Evolutionary conservation across 768 basidiomycete genomes (phyloP).

Genomic region (Hygrophorus russula): DNA sequence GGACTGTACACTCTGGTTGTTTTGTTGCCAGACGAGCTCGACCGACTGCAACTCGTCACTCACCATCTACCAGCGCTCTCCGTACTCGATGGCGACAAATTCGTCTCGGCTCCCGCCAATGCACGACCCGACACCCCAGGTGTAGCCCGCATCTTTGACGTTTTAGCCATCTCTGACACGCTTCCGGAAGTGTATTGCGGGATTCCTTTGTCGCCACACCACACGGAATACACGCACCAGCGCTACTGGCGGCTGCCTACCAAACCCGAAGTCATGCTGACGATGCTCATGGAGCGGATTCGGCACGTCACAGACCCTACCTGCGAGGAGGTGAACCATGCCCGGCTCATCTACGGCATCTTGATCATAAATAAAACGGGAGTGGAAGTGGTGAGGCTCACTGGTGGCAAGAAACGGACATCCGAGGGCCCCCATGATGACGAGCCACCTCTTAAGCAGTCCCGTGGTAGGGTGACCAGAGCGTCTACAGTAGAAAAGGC

Average conservation of each 20-base stretch:
- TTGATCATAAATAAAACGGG: conserved; percentile 1
- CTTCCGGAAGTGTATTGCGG: neutral
- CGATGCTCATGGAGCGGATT: conserved; percentile 4
- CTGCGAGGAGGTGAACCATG: conserved; percentile 2
- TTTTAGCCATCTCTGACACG: conserved; percentile 2
- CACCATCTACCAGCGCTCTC: conserved; percentile 7
- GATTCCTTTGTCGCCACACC: conserved; percentile 7
- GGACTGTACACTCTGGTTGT: conserved; percentile 7
- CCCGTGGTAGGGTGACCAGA: neutral
- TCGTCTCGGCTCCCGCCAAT: conserved; percentile 4
- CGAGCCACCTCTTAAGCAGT: conserved; percentile 1
- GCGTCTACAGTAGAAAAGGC: neutral
- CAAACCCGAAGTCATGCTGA: conserved; percentile 5
- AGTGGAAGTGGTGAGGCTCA: neutral
- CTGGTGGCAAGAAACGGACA: neutral
- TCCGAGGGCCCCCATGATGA: neutral
- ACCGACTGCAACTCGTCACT: conserved; percentile 2
- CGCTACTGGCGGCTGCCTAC: conserved; percentile 7
- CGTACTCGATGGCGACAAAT: conserved; percentile 5
- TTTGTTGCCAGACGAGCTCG: conserved; percentile 6
- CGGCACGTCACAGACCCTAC: neutral
- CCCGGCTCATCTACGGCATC: conserved; percentile 2
- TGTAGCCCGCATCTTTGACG: conserved; percentile 9
- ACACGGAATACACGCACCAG: conserved; percentile 6
- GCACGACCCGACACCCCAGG: conserved; percentile 4